A percentile compares a stretch with the other conserved stretches of the same genome.
Evolutionary conservation across 1,284 basidiomycete genomes (phyloP).

Genomic region (Apiotrichum domesticum): DNA sequence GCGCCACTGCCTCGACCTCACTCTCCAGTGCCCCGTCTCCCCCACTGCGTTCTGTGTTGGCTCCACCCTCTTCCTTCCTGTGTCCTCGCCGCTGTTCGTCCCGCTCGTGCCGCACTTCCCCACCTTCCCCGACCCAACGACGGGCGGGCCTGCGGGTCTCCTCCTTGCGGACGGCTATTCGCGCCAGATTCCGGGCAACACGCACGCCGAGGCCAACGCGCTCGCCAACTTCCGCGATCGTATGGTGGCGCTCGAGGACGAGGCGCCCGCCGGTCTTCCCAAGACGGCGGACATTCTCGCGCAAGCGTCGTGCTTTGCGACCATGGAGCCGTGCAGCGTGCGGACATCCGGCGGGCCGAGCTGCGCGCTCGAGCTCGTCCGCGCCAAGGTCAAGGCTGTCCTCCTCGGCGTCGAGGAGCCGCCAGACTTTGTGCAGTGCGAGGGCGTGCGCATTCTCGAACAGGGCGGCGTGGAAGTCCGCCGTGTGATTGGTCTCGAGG

Average conservation of each 20-base stretch:
- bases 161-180: slow-evolving; percentile 80
- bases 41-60: slow-evolving; percentile 92
- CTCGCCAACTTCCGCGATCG: slow-evolving; percentile 60
- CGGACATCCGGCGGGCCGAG: slow-evolving; percentile 80
- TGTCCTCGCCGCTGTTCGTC: slow-evolving; percentile 41
- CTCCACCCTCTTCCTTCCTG: slow-evolving; percentile 63
- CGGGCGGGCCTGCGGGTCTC: slow-evolving; percentile 23
- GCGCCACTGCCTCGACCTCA: slow-evolving; percentile 41
- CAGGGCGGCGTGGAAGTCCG: slow-evolving; percentile 70
- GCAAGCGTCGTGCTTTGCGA: slow-evolving; percentile 64
- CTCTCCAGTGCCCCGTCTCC: slow-evolving; percentile 39
- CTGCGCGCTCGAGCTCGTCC: slow-evolving; percentile 79
- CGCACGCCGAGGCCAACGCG: slow-evolving; percentile 96
- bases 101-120: slow-evolving; percentile 33
- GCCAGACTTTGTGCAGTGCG: slow-evolving; percentile 88
- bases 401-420: slow-evolving; percentile 90
- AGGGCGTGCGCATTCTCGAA: slow-evolving; percentile 71
- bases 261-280: slow-evolving; percentile 11
- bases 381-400: slow-evolving; percentile 64
- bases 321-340: slow-evolving; percentile 92
- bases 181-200: slow-evolving; percentile 87
- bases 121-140: slow-evolving; percentile 19
- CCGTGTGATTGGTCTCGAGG: slow-evolving; percentile 61
- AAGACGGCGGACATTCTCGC: slow-evolving; percentile 15
- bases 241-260: slow-evolving; percentile 9